phyloP scores from a whole-genome alignment of 768 basidiomycete species.

The Aureoboletus auriporus region DNA sequence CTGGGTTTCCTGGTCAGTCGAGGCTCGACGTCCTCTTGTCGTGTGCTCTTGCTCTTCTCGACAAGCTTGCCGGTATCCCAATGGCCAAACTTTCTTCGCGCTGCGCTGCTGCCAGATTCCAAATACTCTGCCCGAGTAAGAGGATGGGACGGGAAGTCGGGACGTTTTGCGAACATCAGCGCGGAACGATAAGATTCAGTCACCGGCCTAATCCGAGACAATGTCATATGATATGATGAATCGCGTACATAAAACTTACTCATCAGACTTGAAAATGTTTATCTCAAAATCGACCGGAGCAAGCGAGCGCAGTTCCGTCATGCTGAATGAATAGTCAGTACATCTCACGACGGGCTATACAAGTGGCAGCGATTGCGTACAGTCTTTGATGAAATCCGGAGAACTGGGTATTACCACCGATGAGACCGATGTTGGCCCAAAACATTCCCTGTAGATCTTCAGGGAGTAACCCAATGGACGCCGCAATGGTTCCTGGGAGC shows the following conservation, averaged over 20 bases:
- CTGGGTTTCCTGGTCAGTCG: slow-evolving; percentile 27
- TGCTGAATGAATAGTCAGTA: slow-evolving; percentile 39
- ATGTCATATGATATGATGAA: slow-evolving; percentile 12
- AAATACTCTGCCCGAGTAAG: slow-evolving; percentile 82
- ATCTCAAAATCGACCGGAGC: slow-evolving; percentile 84
- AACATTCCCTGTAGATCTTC: slow-evolving; percentile 87
- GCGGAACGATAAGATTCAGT: slow-evolving; percentile 64
- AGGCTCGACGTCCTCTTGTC: slow-evolving; percentile 21
- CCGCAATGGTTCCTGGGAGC: slow-evolving; percentile 68
- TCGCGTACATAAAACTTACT: slow-evolving; percentile 50
- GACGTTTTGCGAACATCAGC: slow-evolving; percentile 49
- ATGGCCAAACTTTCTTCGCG: slow-evolving; percentile 69
- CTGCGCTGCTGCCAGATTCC: slow-evolving; percentile 75
- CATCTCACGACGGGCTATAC: slow-evolving; percentile 11
- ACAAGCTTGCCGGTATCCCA: slow-evolving; percentile 39
- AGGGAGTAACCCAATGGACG: slow-evolving; percentile 73
- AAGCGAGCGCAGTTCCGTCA: slow-evolving; percentile 68
- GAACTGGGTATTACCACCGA: slow-evolving; percentile 80
- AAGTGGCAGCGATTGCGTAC: slow-evolving; percentile 43
- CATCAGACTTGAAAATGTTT: slow-evolving; percentile 60
- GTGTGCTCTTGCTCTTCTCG: slow-evolving; percentile 22
- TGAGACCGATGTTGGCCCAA: slow-evolving; percentile 89
- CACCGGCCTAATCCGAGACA: slow-evolving; percentile 47
- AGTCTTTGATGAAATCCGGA: slow-evolving; percentile 70
- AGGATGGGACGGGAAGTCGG: slow-evolving; percentile 47